phyloP scores from a whole-genome alignment of 1,284 basidiomycete genomes.

The Tylopilus sp. region DNA sequence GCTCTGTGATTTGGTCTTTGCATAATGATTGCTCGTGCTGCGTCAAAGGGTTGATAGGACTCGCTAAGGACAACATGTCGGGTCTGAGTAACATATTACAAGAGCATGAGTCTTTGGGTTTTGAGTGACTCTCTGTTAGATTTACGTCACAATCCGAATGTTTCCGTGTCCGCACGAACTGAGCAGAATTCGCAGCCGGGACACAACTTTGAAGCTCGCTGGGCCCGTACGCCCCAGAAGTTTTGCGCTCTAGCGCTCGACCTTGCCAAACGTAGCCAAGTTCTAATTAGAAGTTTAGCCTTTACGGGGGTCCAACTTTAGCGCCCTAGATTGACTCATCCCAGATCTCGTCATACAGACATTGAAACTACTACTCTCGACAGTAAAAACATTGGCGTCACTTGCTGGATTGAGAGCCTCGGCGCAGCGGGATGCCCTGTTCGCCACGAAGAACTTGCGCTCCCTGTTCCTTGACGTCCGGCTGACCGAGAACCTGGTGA shows the following conservation, averaged over 20 bases:
- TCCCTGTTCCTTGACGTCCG: conserved; percentile 46
- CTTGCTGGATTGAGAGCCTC: conserved; percentile 26
- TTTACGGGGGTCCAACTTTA: conserved; percentile 4
- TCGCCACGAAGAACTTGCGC: conserved; percentile 44
- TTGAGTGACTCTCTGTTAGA: not conserved
- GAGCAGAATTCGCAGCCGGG: no score
- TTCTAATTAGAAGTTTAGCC: conserved; percentile 21
- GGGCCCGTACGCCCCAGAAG: not conserved
- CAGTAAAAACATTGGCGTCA: not conserved
- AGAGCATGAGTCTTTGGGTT: conserved; percentile 1
- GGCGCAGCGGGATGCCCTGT: conserved; percentile 30
- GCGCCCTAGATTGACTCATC: conserved; percentile 15
- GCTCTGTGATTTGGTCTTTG: not conserved
- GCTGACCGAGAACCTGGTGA: conserved; percentile 25
- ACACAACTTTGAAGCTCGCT: not conserved
- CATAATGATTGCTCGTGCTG: not conserved
- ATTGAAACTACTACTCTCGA: no score
- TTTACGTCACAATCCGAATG: conserved; percentile 16
- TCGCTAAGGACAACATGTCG: conserved; percentile 21
- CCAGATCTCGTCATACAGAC: conserved; percentile 12
- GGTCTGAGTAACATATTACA: not conserved
- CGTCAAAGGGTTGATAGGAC: not conserved
- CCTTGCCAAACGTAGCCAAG: conserved; percentile 6
- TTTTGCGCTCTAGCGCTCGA: not conserved
- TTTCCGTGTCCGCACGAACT: conserved; percentile 2